Evolutionary conservation across 2,329 filamentous ascomycete genomes (phyloP).

Genomic region (Monosporascus sp.): DNA sequence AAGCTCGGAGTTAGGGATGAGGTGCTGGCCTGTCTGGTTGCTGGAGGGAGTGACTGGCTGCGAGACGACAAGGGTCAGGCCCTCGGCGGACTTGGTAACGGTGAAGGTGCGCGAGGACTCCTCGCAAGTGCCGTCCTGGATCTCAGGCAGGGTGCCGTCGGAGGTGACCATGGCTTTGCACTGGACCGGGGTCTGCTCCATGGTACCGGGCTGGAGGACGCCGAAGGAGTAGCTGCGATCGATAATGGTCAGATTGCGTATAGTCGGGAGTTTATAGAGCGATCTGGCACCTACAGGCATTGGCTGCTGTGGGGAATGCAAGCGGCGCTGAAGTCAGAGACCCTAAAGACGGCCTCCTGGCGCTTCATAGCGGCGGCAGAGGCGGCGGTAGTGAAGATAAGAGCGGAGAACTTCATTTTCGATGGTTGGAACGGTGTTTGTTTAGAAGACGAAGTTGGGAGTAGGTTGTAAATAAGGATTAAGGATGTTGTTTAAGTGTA

Average conservation of each 20-base stretch:
- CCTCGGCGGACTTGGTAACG: conserved; percentile 16
- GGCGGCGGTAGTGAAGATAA: conserved; percentile 16
- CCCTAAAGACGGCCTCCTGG: conserved; percentile 18
- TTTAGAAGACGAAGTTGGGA: background rate
- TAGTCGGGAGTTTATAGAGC: background rate
- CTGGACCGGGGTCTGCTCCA: conserved; percentile 19
- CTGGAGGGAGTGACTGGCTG: conserved; percentile 21
- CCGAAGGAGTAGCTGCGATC: conserved; percentile 10
- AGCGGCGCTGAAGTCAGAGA: conserved; percentile 22
- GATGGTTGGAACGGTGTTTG: conserved; percentile 4
- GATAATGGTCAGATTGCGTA: background rate
- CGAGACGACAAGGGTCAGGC: conserved; percentile 21
- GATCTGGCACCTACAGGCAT: conserved; percentile 18
- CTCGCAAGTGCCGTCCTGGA: conserved; percentile 23
- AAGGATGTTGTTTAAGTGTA: too few relatives aligned
- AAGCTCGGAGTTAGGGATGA: conserved; percentile 21
- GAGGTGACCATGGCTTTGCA: conserved; percentile 17
- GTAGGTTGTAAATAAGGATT: background rate
- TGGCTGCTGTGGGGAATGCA: conserved; percentile 24
- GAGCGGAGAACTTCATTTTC: conserved; percentile 23
- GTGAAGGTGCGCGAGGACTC: conserved; percentile 25
- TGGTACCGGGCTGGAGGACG: conserved; percentile 15
- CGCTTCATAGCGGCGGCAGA: conserved; percentile 13
- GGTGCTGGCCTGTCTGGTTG: conserved; percentile 21
- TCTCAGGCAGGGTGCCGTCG: conserved; percentile 24